Base-by-base conservation (phyloP, 2,329 filamentous ascomycete genomes). In the Anthostomella pinea region DNA sequence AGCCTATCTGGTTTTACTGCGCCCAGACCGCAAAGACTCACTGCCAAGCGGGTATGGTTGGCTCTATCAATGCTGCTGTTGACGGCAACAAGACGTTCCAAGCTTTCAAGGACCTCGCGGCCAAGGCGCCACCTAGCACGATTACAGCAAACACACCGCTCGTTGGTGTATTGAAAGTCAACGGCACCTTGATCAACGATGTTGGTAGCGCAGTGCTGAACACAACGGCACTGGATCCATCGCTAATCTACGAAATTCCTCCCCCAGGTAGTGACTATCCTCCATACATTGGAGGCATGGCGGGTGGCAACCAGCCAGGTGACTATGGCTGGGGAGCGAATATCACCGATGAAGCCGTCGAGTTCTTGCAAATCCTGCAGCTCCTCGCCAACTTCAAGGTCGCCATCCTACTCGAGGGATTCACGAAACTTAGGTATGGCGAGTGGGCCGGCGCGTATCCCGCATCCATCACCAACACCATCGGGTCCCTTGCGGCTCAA, bases 31-130 rank as follows among this genome's bases (percentile, higher is more conserved):
- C 38, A 5, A 54, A 54, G 17, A 54, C 51, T 3, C 60, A 63
- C 38, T 65, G 62, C 45, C 60, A 65, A 30, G 45, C 51, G 3
- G 70, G 70, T 23, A 74, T 74, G 70, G 62, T 67, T 13, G 66
- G 68, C 35, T 63, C 66, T 25, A 66, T 74, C 45, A 75, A 75
- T 48, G 61, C 62, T n/a, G 48, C 55, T 1, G 20, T 41, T 0
- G 39, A 48, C 2, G 62, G 63, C 9, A 39, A 38, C 31, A 65
- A 65, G 45, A 68, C 64, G 1, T 57, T 67, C 36, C 51, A 56
- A 3, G 62, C 59, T n/a, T 69, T 63, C 51, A 44, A 49, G 6
- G 45, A 45, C 5, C 52, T 60, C 7, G 64, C 65, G 3, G 49
- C 56, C 26, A 57, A 55, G 16, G 60, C 59, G 2, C 49, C 56